Percentiles rank a stretch among this genome's conserved stretches.
These are phyloP conservation scores for Penicillium sp. DNA, from an alignment of 2,329 filamentous ascomycete genomes.

Conservation along the genomic window DNA sequence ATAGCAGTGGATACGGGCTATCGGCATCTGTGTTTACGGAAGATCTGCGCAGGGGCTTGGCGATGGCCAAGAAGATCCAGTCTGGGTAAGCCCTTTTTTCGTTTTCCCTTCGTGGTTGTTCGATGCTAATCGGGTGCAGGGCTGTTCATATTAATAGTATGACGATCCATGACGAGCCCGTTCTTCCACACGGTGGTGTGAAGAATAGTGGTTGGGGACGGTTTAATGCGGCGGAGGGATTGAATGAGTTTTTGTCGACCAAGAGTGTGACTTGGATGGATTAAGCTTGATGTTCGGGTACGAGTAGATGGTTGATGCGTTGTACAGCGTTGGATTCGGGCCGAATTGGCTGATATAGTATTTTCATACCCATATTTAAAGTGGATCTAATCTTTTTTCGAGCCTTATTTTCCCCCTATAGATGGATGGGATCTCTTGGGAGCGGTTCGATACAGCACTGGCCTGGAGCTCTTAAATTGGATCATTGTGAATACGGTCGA, in stretches of 20 bases:
- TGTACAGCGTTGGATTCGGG: not conserved
- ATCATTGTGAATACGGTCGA: not conserved
- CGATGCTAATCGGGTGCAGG: conserved; percentile 11
- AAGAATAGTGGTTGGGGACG: conserved; percentile 61
- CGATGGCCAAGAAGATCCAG: conserved; percentile 61
- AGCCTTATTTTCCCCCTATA: not conserved
- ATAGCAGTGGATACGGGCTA: conserved; percentile 76
- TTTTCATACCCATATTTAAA: not conserved
- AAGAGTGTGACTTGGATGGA: conserved; percentile 63
- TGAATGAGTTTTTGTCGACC: conserved; percentile 61
- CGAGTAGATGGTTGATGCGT: not conserved
- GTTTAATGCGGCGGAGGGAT: conserved; percentile 53
- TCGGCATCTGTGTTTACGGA: conserved; percentile 69
- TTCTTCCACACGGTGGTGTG: conserved; percentile 61
- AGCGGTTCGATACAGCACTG: too few relatives aligned
- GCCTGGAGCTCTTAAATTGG: not conserved
- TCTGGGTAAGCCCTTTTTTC: conserved; percentile 49
- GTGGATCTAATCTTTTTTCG: not conserved
- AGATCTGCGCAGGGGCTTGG: conserved; percentile 58
- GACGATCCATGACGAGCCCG: conserved; percentile 62
- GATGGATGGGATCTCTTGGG: not conserved
- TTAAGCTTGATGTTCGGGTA: conserved; percentile 13
- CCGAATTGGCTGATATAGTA: not conserved
- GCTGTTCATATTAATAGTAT: conserved; percentile 64
- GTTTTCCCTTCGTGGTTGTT: conserved; percentile 15